phyloP scores from a whole-genome alignment of 305 asterid species.

The Salvia sclarea region DNA sequence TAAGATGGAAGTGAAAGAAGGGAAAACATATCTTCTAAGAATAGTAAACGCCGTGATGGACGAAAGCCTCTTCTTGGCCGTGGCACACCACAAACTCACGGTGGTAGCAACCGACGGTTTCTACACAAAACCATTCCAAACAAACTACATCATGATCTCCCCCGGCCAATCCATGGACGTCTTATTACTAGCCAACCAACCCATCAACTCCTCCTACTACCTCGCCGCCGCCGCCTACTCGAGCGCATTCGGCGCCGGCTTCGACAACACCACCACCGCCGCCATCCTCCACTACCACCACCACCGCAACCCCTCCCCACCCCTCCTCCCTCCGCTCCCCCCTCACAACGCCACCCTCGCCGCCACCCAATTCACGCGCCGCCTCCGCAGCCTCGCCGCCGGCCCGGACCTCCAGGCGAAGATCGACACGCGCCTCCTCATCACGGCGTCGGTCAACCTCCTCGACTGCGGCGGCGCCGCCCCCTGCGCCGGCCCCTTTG shows the following conservation, averaged over 20 bases:
- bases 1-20: slow-evolving; percentile 36
- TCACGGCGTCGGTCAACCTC: slow-evolving; percentile 40
- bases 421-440: slow-evolving; percentile 32
- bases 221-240: slow-evolving; percentile 43
- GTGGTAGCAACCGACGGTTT: slow-evolving; percentile 48
- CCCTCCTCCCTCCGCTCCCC: slow-evolving; percentile 43
- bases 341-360: slow-evolving; percentile 34
- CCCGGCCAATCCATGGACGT: slow-evolving; percentile 56
- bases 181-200: slow-evolving; percentile 34
- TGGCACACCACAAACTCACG: slow-evolving; percentile 43
- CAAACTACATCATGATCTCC: slow-evolving; percentile 43
- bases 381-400: slow-evolving; percentile 38
- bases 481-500: slow-evolving; percentile 42
- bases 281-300: slow-evolving; percentile 35
- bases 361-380: slow-evolving; percentile 34
- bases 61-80: slow-evolving; percentile 42
- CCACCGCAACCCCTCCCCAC: background rate
- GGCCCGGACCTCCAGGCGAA: slow-evolving; percentile 34
- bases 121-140: slow-evolving; percentile 48
- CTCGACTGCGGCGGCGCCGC: slow-evolving; percentile 39
- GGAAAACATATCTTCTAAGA: slow-evolving; percentile 49
- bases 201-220: slow-evolving; percentile 33
- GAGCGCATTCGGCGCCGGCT: slow-evolving; percentile 40
- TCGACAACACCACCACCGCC: slow-evolving; percentile 43
- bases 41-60: slow-evolving; percentile 48